Base-by-base conservation (phyloP, 768 basidiomycete genomes). In the Coprinopsis strossmayeri region DNA sequence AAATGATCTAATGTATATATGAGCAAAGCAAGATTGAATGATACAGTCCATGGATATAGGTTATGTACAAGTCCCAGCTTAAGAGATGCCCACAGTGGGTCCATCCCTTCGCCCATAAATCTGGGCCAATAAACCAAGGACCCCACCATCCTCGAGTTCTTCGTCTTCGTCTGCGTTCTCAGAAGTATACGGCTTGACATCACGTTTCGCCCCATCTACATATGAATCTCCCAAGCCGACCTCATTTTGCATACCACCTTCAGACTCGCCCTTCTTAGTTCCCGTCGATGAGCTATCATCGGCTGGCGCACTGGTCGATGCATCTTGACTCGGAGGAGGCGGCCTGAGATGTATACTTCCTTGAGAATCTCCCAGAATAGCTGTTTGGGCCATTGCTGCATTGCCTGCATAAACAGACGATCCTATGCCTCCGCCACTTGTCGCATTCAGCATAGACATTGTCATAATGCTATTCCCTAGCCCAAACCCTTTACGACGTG, bases 81-180 rank as follows among this genome's bases (percentile, higher is more conserved):
- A 46, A 34, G 50, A 46, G 48, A 80, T 72, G 17, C 74, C 69
- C 38, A 74, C 69, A 3, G 70, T 66, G 47, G 73, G 72, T 49
- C 72, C 74, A 40, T 80, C 78, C 52, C 69, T 72, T 56, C 76
- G 71, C 39, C 77, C 81, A 64, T 94, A 91, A 44, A 96, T 93
- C 70, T 94, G 85, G 35, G 89, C 85, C 57, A 96, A 61, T 53
- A 96, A 60, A 18, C 88, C 90, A 53, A 95, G 67, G 54, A 96
- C 84, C 15, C 93, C 92, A 0, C 79, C 88, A 64, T 93, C 90
- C 58, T 80, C 80, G 53, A 87, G 34, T 17, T 66, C 71, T 21
- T 84, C 84, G 3, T 83, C 87, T 10, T 81, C 81, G 38, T 84
- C 74, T 9, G 76, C 77, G 18, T 66, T 79, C 21, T 77, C 76